phyloP scores from a whole-genome alignment of 73 alveolate genomes.

The Symbiodinium pilosum region DNA sequence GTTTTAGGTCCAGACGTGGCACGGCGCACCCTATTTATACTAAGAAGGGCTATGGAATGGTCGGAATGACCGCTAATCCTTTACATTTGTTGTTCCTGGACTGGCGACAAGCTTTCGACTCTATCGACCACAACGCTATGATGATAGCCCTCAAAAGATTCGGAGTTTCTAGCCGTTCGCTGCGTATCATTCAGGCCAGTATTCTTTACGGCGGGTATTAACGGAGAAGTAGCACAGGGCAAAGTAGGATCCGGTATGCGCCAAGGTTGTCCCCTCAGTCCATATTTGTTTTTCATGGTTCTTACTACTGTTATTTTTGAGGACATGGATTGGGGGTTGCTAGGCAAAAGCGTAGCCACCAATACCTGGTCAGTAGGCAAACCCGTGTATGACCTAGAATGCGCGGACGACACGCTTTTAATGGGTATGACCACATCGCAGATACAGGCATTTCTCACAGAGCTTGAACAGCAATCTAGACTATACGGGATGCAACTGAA shows the following conservation, averaged over 20 bases:
- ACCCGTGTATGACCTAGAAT: not conserved
- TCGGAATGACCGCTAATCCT: not conserved
- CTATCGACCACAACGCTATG: not conserved
- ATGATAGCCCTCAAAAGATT: not conserved
- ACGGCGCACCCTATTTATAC: not conserved
- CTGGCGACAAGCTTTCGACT: not conserved
- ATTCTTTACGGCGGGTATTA: not conserved
- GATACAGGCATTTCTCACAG: too few species aligned
- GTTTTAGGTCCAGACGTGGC: not conserved
- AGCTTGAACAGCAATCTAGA: too few species aligned
- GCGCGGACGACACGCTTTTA: too few species aligned
- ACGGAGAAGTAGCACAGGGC: not conserved
- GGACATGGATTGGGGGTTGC: not conserved
- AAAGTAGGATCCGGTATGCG: not conserved
- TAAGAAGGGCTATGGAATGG: not conserved
- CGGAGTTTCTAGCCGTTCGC: not conserved
- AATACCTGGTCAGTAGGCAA: not conserved
- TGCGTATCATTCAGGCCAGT: too few species aligned
- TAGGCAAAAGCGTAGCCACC: not conserved
- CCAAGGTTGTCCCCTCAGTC: not conserved
- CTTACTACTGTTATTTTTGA: not conserved
- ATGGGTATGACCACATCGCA: too few species aligned
- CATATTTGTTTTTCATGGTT: not conserved
- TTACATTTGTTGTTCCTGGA: not conserved
- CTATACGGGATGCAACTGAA: too few species aligned